Evolutionary conservation across 1,284 basidiomycete genomes (phyloP), one percentile per base, ranked within the genome.

Genomic region (Dichomitus squalens): DNA sequence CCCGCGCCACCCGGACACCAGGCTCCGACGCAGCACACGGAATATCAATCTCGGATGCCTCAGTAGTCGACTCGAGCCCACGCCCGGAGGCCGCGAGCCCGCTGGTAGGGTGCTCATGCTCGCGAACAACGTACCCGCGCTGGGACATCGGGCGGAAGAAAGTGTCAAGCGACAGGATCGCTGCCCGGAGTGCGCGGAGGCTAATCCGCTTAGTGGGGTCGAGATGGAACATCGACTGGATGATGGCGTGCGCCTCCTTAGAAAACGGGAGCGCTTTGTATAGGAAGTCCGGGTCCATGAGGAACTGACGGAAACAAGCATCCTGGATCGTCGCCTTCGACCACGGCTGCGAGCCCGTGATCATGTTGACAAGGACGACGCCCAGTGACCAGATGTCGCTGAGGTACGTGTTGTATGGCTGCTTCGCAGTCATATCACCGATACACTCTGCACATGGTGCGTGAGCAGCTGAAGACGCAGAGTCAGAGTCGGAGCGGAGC

Each of bases 321-420:
- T 97, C 94, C 35, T 79, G 75, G 2, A 79, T 72, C 41, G 79
- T 83, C 1, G 95, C 93, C 65, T 82, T 79, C 58, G 83, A 81
- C 96, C 96, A 98, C 4, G 93, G 95, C 69, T 90, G 92, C 25
- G 87, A 83, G 21, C 90, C 90, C 58, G 90, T 90, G 35, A 93
- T 86, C 74, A 98, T 82, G 73, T 96, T 96, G 51, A 67, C 34
- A 18, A 73, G 63, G 35, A 71, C 65, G 38, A 72, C 58, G 5
- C 70, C 71, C 7, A 98, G 79, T 4, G 95, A 88, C 96, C 95
- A 98, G 57, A 97, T 83, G 68, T 98, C 95, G 70, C 88, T 91
- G 53, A 84, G 80, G 21, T 77, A 77, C 12, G 92, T 89, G 39
- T 83, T 88, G 75, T 93, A 96, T 0, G 65, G 52, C 0, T 8